Base-by-base conservation (phyloP, 202 grass and related monocot species). In the Digitaria exilis region DNA sequence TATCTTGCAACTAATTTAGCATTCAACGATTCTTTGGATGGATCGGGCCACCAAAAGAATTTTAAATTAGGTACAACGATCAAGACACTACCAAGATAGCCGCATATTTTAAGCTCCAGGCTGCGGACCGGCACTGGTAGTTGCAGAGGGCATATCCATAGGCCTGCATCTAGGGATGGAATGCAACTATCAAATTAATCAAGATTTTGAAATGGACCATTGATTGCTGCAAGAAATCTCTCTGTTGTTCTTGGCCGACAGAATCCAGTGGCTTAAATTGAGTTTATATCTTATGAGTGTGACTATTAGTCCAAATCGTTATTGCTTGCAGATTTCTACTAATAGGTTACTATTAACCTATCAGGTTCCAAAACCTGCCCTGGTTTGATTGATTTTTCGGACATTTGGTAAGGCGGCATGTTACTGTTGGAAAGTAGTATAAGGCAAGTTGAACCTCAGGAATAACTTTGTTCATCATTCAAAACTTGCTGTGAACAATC, bases 81-180 rank as follows among this genome's bases (percentile, higher is more conserved):
- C 58, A 44, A 50, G 65, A 19, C 59, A 72, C 64, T 77, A 26
- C 76, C 42, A 71, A 67, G 45, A 59, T 49, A 21, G 35, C 58
- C 29, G 2, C 15, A 44, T 86, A 68, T 57, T 89, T 83, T 79
- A 69, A 69, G 65, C 56, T 34, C 30, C 60, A 63, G 71, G 3
- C 62, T 54, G 18, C 46, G 32, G 37, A 39, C 37, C 37, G 6
- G 6, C 37, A 7, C 14, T 9, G 79, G 83, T 89, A 71, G 83
- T 82, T 82, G 73, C 66, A 86, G 66, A 39, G 56, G 83, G 58
- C 83, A 67, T 78, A 85, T 89, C 87, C 64, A 76, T 30, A 54
- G 43, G 87, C 17, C 14, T 58, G 56, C 22, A 9, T 19, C 55
- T 78, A 21, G 70, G 62, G 87, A 70, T 85, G 50, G 52, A 66